Base-by-base conservation (phyloP, 2,329 filamentous ascomycete species). In the Tympanopsis confertula region DNA sequence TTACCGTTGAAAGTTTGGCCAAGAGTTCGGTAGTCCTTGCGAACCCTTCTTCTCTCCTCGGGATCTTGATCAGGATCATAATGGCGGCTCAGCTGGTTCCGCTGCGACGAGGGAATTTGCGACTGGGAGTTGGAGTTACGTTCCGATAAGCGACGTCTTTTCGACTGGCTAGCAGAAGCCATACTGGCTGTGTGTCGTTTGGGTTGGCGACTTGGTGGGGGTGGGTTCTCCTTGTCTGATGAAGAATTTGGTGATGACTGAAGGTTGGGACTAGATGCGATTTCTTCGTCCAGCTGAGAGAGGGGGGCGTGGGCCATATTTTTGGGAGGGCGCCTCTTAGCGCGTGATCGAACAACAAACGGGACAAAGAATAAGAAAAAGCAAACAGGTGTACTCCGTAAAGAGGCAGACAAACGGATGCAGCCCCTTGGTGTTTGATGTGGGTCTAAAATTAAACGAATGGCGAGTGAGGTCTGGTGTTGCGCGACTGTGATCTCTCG, bases 21-120 rank as follows among this genome's bases (percentile, higher is more conserved):
- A 15, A 44, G 35, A 4, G 35, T 20, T 33, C 42, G 40, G 19
- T 41, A 41, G 7, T 37, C 40, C 4, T 35, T 38, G 18, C 42
- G 41, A 5, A 44, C 38, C n/a, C 38, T 28, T 26, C 42, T 37
- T 22, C 42, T 30, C 32, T 44, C 42, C 10, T 36, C 38, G 36
- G 38, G 38, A 14, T 40, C 41, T 33, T 44, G 42, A 35, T 44
- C 38, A 3, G 42, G 42, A 30, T 44, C 42, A 30, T 42, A 44
- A 19, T 36, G 42, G 24, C 41, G 36, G 7, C 37, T 42, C 10
- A 17, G 18, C 12, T 22, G 28, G 3, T 32, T 36, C 30, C 32
- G 32, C 15, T 42, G 40, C 4, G 35, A 33, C 7, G 30, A 33
- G 7, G 30, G 17, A 7, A 33, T 7, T 18, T 33, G 30, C 7